A percentile compares a stretch with the other conserved stretches of the same genome.
Conservation (phyloP, 2,329 filamentous ascomycete species). For the Diaporthe longicolla region DNA sequence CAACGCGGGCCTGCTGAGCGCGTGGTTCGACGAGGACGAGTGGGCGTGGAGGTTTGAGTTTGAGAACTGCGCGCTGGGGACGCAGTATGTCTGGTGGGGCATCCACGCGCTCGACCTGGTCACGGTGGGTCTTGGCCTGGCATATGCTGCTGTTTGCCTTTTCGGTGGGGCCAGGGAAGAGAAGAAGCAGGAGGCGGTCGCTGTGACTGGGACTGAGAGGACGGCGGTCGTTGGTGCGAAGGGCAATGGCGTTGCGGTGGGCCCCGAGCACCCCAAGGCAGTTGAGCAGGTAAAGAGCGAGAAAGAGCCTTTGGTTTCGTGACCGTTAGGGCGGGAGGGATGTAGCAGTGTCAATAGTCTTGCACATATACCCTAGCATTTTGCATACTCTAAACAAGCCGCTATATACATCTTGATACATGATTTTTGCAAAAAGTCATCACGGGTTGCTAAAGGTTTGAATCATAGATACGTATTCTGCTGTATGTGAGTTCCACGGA, state of each 20-base stretch:
- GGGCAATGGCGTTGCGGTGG: background rate
- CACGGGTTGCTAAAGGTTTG: too few species aligned
- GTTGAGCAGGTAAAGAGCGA: background rate
- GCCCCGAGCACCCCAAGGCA: too few species aligned
- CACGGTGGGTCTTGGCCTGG: slow-evolving; percentile 52
- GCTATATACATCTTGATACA: background rate
- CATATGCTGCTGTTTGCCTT: slow-evolving; percentile 45
- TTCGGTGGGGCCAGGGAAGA: background rate
- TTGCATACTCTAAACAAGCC: background rate
- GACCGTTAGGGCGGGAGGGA: background rate
- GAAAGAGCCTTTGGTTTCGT: background rate
- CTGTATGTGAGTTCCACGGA: too few species aligned
- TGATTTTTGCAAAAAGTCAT: too few species aligned
- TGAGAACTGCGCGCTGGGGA: slow-evolving; percentile 81
- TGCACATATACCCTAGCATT: slow-evolving; percentile 35
- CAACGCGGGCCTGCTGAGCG: slow-evolving; percentile 87
- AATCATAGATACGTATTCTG: too few species aligned
- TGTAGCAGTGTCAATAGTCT: slow-evolving; percentile 13
- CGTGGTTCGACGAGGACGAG: slow-evolving; percentile 84
- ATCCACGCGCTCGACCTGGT: slow-evolving; percentile 81
- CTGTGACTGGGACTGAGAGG: background rate
- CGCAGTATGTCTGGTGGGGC: slow-evolving; percentile 95
- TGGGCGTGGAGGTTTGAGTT: slow-evolving; percentile 90
- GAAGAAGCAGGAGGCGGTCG: background rate
- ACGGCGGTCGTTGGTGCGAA: background rate